Evolutionary conservation across 192 early-diverging fungal genomes (phyloP).

Genomic region (Pilobolus umbonatus): DNA sequence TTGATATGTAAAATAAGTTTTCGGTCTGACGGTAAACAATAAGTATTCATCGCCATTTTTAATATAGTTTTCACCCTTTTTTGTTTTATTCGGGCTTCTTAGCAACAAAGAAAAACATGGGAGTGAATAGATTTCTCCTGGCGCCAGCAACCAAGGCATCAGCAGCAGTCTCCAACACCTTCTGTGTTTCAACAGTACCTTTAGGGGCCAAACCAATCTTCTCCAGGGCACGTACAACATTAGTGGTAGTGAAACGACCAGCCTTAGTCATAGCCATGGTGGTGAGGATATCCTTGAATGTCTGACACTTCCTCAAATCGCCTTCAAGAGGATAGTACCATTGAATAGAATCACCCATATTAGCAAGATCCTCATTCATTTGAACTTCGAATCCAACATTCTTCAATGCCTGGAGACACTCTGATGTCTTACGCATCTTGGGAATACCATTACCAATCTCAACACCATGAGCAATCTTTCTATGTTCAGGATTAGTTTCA

Average conservation of each 20-base stretch:
- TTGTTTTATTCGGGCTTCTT: constrained; percentile 51
- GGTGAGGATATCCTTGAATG: constrained; percentile 46
- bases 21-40: too few species aligned
- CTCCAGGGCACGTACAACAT: constrained; percentile 74
- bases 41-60: not conserved
- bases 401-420: constrained; percentile 74
- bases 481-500: constrained; percentile 65
- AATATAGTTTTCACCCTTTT: not conserved
- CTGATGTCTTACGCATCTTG: constrained; percentile 71
- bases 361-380: constrained; percentile 58
- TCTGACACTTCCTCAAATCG: constrained; percentile 43
- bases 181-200: constrained; percentile 83
- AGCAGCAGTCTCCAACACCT: constrained; percentile 74
- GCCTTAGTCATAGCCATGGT: constrained; percentile 45
- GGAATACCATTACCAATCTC: constrained; percentile 90
- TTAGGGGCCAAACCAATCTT: constrained; percentile 75
- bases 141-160: constrained; percentile 81
- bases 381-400: constrained; percentile 87
- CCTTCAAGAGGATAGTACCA: constrained; percentile 86
- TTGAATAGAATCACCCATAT: constrained; percentile 60
- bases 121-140: constrained; percentile 80
- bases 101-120: constrained; percentile 88
- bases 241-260: constrained; percentile 72
- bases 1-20: too few species aligned
- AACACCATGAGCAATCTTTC: constrained; percentile 71